Evolutionary conservation across 2,329 filamentous ascomycete genomes (phyloP), one percentile per base, ranked within the genome.

Genomic region (Cytospora schulzeri): DNA sequence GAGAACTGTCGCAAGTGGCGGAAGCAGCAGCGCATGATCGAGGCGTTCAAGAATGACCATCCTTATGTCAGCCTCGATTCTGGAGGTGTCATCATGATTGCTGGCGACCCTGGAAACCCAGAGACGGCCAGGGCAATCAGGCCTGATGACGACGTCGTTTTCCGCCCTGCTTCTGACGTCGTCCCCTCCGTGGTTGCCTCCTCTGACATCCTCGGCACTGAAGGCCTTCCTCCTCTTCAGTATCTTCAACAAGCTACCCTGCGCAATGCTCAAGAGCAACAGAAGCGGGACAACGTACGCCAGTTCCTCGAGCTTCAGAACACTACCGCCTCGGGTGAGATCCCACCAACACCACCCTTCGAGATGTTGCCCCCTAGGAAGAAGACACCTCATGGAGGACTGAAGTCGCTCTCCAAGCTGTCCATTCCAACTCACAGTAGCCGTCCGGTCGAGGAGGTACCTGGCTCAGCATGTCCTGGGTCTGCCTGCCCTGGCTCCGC

Each of bases 281-380:
- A 97, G 73, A 91, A 93, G 7, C 93, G 96, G 75, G 93, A 97
- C 77, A 96, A 94, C 70, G 92, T 98, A 41, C 89, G 91, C 72
- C 92, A 96, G 69, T 98, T 97, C 77, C 84, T 98, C 60, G 86
- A 86, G 73, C 93, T 97, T 74, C 94, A 98, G 75, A 89, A 91
- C 73, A 70, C 70, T 41, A 70, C 69, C 52, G 70, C 76, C 74
- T 72, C 76, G 28, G 80, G 80, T 67, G 85, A 89, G 60, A 84
- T 90, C n/a, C 86, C 87, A 9, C 85, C 85, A 11, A 89, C 89
- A 9, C 89, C 91, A 19, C 88, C 89, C 4, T 90, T 89, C 69
- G 87, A 91, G 78, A 80, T 88, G 70, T 83, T 83, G 66, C 83
- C 85, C 17, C 71, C 77, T 63, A 75, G 73, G 35, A 76, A 76